phyloP scores from a whole-genome alignment of 495 filamentous ascomycete species.

The Cercophora samala region DNA sequence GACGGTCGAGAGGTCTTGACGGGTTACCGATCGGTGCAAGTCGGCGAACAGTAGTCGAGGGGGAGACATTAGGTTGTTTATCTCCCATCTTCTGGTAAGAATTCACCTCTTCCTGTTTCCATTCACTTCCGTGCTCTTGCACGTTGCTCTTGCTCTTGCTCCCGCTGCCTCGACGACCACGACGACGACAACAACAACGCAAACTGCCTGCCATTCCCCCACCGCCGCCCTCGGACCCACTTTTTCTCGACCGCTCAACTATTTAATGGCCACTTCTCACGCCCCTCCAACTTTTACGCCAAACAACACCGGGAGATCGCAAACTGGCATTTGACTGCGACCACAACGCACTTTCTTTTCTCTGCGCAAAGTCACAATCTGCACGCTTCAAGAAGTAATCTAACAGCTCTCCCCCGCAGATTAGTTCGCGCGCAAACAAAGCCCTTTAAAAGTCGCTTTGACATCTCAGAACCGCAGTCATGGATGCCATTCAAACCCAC shows the following conservation, averaged over 20 bases:
- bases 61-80: conserved; percentile 99
- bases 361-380: conserved; percentile 4
- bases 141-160: neutral
- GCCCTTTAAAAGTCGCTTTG: conserved; percentile 20
- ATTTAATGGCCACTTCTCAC: neutral
- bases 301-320: neutral
- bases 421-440: conserved; percentile 23
- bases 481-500: conserved; percentile 89
- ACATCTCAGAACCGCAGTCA: conserved; percentile 40
- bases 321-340: neutral
- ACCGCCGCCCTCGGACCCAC: neutral
- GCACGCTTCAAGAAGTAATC: conserved; percentile 4
- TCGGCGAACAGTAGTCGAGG: conserved; percentile 50
- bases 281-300: neutral
- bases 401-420: conserved; percentile 20
- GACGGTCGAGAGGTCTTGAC: conserved; percentile 38
- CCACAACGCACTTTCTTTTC: neutral
- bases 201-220: neutral
- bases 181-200: neutral
- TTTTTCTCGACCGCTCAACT: neutral
- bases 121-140: neutral
- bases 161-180: neutral
- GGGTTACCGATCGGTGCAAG: conserved; percentile 24
- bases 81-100: conserved; percentile 83
- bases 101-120: conserved; percentile 14